Evolutionary conservation across 441 rosid genomes (phyloP), one percentile per base, ranked within the genome.

Genomic region (Jatropha podagrica): DNA sequence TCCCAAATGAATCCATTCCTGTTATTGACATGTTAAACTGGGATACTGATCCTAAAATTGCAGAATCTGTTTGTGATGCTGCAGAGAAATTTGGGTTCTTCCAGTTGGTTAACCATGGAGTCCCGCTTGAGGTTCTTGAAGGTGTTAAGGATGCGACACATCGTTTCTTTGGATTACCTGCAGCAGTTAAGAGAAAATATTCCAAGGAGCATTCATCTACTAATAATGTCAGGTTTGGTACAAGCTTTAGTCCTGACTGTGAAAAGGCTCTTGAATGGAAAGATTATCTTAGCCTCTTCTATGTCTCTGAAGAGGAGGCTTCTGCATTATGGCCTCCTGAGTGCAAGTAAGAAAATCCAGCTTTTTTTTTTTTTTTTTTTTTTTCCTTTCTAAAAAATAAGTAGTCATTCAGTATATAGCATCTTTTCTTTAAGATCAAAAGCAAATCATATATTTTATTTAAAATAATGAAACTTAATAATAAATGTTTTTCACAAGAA

Each of bases 61-160:
- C 68, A 2, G 79, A 78, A 64, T 74, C 82, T 0, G 73, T 82
- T 51, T 72, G 83, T 12, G 59, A 80, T 5, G 87, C 85, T 23
- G 81, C 85, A 5, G 65, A 73, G 38, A 76, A 72, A 26, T 84
- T 67, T 75, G 85, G 87, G 4, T 80, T 84, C 71, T 84, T 84
- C 40, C 85, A 80, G 70, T 60, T 82, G 4, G 59, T 84, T 23
- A 84, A 84, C 72, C 87, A 82, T 62, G 83, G 81, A 1, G 59
- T 84, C 3, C 81, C 83, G 20, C 4, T 63, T 27, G 70, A 82
- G 17, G 77, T 76, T 5, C 78, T 82, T 18, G 56, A 84, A 15
- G 71, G 68, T 12, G 74, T 82, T 3, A 60, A 51, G 68, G 73
- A 68, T 27, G 85, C 84, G 5, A 74, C 80, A 37, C 79, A 76